These are phyloP conservation scores for Umbelopsis vinacea DNA, from an alignment of 192 early-diverging fungal species.

Conservation along the genomic window DNA sequence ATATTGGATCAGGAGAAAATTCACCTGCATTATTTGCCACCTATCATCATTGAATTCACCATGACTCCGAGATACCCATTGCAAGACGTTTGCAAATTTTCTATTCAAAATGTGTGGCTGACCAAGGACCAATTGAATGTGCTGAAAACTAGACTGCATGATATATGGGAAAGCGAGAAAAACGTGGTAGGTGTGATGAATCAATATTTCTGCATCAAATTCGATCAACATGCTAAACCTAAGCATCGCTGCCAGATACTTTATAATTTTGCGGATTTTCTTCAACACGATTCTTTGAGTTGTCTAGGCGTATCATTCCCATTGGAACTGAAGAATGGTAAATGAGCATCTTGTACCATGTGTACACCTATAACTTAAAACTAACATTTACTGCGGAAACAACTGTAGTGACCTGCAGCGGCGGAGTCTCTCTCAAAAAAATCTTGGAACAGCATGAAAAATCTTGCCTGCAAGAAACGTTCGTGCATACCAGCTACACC, in stretches of 20 bases:
- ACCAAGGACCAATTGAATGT: background rate
- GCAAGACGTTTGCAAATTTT: conserved; percentile 7
- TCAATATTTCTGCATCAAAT: no score
- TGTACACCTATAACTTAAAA: background rate
- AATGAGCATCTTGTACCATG: background rate
- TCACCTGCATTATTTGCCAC: conserved; percentile 30
- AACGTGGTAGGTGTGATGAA: conserved; percentile 24
- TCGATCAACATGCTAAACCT: background rate
- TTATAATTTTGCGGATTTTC: conserved; percentile 10
- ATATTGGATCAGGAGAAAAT: background rate
- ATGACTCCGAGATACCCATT: conserved; percentile 34
- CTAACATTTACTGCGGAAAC: background rate
- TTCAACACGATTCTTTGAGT: background rate
- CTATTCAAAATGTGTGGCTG: conserved; percentile 33
- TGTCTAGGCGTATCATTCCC: background rate
- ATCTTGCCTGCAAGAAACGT: conserved; percentile 10
- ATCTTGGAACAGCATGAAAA: conserved; percentile 27
- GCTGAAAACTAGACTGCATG: conserved; percentile 18
- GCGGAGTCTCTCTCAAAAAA: conserved; percentile 9
- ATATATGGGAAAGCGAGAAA: conserved; percentile 33
- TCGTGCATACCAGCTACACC: conserved; percentile 25
- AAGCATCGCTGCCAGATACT: background rate
- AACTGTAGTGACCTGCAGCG: background rate
- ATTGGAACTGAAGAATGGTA: background rate
- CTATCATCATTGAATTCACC: conserved; percentile 29